Base-by-base conservation (phyloP, 202 grass and related monocot species). In the Carex sylvatica region DNA sequence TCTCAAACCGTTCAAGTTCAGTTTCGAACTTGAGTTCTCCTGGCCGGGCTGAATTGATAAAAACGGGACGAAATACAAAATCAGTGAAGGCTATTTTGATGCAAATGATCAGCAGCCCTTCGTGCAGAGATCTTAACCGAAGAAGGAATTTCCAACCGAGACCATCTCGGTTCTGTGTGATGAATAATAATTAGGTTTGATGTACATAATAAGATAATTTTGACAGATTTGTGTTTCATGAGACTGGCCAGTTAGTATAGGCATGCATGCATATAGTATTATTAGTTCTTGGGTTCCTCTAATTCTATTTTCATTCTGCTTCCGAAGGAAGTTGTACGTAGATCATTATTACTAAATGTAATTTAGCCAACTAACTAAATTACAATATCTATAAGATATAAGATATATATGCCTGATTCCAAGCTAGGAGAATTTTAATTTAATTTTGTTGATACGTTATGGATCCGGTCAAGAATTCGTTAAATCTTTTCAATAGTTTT, bases 91-190 rank as follows among this genome's bases (percentile, higher is more conserved):
- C 89, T 16, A 84, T 90, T 56, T 87, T 93, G 14, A 72, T 92
- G 65, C 83, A 42, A 82, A 85, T 92, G 65, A 80, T 67, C 53
- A 82, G 65, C 22, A 82, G 65, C 22, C 85, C 88, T 19, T 80
- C 91, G 13, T 73, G 62, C 19, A 64, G 82, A 80, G 88, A 84
- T 83, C 88, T 83, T 52, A 82, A 87, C n/a, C 73, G 80, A 4
- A 63, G 89, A 51, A 78, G 65, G 12, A 84, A 90, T 28, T 97
- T 97, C 89, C 86, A 86, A 71, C 91, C 94, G 0, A 81, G 58
- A 20, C 91, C 90, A 0, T 94, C 94, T 4, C 86, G 89, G 82
- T 86, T 97, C 5, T 83, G 86, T 69, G 58, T 85, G 68, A 81
- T 88, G 82, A 86, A 54, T 74, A 66, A 76, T 15, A 53, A 23